Conservation (phyloP, 176 grass and related monocot species). For the Musa schizocarpa region DNA sequence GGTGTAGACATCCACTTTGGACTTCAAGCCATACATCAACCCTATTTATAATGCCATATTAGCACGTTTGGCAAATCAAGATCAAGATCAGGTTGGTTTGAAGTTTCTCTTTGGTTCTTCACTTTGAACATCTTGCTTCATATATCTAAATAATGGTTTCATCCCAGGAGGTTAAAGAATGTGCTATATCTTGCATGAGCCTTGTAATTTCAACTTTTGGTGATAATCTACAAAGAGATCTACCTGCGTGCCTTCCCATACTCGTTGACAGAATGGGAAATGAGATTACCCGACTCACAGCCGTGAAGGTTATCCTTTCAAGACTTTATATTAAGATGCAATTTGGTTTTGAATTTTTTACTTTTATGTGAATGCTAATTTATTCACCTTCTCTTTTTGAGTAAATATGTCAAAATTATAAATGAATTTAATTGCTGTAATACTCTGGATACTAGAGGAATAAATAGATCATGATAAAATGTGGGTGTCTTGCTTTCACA, state of each 20-base stretch:
- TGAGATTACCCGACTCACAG: constrained; percentile 95
- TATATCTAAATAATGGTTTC: background rate
- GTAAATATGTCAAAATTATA: background rate
- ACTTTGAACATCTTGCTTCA: constrained; percentile 33
- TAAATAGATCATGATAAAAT: no score
- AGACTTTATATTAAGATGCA: background rate
- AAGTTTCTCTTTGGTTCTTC: background rate
- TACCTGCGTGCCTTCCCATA: constrained; percentile 87
- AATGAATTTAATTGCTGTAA: background rate
- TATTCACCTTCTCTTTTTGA: background rate
- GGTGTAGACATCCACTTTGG: constrained; percentile 45
- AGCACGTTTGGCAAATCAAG: constrained; percentile 93
- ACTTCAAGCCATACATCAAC: constrained; percentile 66
- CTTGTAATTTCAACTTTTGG: constrained; percentile 91
- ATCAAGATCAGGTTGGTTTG: constrained; percentile 91
- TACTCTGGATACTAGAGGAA: background rate
- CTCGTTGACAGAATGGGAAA: constrained; percentile 99
- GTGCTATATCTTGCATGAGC: constrained; percentile 47
- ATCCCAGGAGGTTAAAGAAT: constrained; percentile 22
- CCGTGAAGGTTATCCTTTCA: constrained; percentile 58
- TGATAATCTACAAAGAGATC: constrained; percentile 75
- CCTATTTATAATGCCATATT: constrained; percentile 89
- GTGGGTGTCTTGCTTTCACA: no score
- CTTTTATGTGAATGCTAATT: background rate
- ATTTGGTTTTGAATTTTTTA: background rate